Evolutionary conservation across 148 eudicot species (phyloP).

Genomic region (Vaccinium myrtillus): DNA sequence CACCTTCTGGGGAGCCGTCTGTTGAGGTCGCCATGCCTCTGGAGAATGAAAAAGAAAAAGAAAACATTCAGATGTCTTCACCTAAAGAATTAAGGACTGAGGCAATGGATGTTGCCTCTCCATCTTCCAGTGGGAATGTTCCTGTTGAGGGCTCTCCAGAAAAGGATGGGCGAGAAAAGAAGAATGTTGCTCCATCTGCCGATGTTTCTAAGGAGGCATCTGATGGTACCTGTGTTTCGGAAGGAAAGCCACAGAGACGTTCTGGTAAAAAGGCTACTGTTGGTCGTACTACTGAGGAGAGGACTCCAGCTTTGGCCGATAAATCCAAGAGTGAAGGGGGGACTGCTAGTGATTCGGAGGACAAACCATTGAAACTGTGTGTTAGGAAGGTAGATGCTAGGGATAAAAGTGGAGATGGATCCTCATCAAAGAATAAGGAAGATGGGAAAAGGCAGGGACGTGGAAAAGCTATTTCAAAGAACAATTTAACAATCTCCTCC

Average conservation of each 20-base stretch:
- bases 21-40: conserved; percentile 31
- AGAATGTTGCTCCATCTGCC: conserved; percentile 32
- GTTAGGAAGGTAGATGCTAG: conserved; percentile 39
- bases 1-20: conserved; percentile 27
- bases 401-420: conserved; percentile 20
- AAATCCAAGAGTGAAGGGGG: conserved; percentile 38
- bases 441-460: conserved; percentile 34
- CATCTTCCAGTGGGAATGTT: conserved; percentile 41
- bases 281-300: conserved; percentile 33
- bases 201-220: conserved; percentile 35
- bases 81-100: conserved; percentile 38
- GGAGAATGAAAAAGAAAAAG: conserved; percentile 38
- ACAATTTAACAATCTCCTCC: conserved; percentile 32
- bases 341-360: conserved; percentile 39
- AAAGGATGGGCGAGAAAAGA: conserved; percentile 34
- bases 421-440: conserved; percentile 32
- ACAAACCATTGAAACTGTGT: conserved; percentile 27
- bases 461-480: conserved; percentile 32
- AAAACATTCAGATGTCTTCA: conserved; percentile 28
- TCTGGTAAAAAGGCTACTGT: conserved; percentile 37
- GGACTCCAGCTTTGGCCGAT: conserved; percentile 24
- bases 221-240: conserved; percentile 40
- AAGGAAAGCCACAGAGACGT: conserved; percentile 30
- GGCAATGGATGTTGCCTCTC: conserved; percentile 39
- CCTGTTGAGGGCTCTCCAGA: conserved; percentile 38